Evolutionary conservation across 2,329 filamentous ascomycete genomes (phyloP).

Genomic region (Thermothelomyces thermophilus): DNA sequence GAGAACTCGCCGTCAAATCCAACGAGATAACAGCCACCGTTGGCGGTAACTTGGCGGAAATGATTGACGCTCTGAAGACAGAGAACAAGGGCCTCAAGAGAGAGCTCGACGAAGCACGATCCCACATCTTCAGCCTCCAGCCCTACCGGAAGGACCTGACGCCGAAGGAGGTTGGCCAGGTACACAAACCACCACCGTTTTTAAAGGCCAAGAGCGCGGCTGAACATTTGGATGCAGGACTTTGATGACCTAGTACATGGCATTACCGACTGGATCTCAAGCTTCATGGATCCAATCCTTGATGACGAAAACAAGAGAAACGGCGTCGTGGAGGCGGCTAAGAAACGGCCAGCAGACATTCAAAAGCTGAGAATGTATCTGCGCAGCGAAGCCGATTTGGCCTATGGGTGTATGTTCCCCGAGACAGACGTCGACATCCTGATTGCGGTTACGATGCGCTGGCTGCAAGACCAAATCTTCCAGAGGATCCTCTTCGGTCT

Average conservation of each 20-base stretch:
- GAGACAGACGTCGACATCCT: conserved; percentile 36
- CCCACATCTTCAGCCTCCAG: conserved; percentile 37
- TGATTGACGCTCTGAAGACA: conserved; percentile 20
- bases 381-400: conserved; percentile 29
- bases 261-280: conserved; percentile 33
- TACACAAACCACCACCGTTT: conserved; percentile 19
- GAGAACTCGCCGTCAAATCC: conserved; percentile 22
- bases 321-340: conserved; percentile 18
- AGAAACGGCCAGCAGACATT: conserved; percentile 25
- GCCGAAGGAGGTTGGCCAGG: conserved; percentile 31
- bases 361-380: conserved; percentile 26
- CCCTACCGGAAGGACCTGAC: conserved; percentile 36
- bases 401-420: conserved; percentile 29
- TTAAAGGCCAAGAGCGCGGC: neutral
- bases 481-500: conserved; percentile 30
- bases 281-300: conserved; percentile 30
- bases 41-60: conserved; percentile 20
- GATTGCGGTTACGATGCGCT: conserved; percentile 32
- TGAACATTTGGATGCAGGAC: conserved; percentile 24
- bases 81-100: conserved; percentile 29
- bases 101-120: conserved; percentile 32
- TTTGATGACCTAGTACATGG: conserved; percentile 32
- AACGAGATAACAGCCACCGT: conserved; percentile 19
- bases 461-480: conserved; percentile 32
- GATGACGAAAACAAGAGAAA: conserved; percentile 26